Percentiles rank a stretch among this genome's conserved stretches.
phyloP scores from a whole-genome alignment of 2,329 filamentous ascomycete genomes.

The Fusarium sp. region DNA sequence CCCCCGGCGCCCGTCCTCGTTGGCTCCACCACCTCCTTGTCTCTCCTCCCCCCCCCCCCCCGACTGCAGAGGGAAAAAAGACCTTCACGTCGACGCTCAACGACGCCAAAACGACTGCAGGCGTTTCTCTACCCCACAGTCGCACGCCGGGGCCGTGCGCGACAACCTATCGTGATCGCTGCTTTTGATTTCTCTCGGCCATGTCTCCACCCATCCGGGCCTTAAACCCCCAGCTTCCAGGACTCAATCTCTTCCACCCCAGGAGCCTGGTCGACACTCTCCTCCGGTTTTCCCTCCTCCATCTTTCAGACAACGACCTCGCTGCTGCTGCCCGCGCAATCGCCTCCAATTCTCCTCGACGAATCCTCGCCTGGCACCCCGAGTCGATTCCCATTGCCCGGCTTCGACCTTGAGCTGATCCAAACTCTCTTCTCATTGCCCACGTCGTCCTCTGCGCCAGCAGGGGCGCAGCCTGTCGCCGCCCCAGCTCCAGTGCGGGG shows the following conservation, averaged over 20 bases:
- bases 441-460: constrained; percentile 22
- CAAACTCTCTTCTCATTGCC: constrained; percentile 20
- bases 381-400: constrained; percentile 11
- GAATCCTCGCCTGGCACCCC: constrained; percentile 1
- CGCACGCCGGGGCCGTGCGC: constrained; percentile 36
- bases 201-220: constrained; percentile 37
- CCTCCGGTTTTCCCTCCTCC: constrained; percentile 34
- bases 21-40: constrained; percentile 30
- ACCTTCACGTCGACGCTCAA: constrained; percentile 10
- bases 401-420: constrained; percentile 6
- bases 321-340: constrained; percentile 3
- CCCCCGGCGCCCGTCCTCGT: constrained; percentile 16
- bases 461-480: constrained; percentile 35
- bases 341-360: constrained; percentile 6
- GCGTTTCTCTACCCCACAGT: constrained; percentile 43
- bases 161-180: constrained; percentile 39
- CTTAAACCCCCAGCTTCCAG: constrained; percentile 44
- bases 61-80: constrained; percentile 3
- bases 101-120: constrained; percentile 26
- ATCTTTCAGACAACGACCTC: constrained; percentile 21
- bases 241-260: constrained; percentile 37
- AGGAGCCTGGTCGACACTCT: constrained; percentile 23
- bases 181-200: constrained; percentile 32
- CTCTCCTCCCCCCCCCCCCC: background rate
- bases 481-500: constrained; percentile 40